Percentiles rank a stretch among this genome's conserved stretches.
These are phyloP conservation scores for Diplogelasinospora grovesii DNA, from an alignment of 495 filamentous ascomycete genomes.

Conservation along the genomic window DNA sequence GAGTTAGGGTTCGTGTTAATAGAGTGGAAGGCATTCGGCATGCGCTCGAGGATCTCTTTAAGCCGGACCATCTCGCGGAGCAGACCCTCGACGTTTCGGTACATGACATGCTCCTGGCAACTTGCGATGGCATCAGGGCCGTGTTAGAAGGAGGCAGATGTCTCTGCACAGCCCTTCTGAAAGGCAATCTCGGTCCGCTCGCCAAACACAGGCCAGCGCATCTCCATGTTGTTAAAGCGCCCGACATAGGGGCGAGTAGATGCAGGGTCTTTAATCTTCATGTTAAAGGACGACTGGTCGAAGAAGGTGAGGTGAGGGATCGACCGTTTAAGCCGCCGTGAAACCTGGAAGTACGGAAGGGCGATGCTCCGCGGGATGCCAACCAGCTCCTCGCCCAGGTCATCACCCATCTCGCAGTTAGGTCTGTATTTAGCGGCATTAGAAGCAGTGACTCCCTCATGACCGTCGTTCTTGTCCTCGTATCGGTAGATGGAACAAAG, in stretches of 20 bases:
- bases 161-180: slow-evolving; percentile 36
- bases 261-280: slow-evolving; percentile 41
- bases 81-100: slow-evolving; percentile 40
- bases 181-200: slow-evolving; percentile 46
- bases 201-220: slow-evolving; percentile 46
- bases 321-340: slow-evolving; percentile 39
- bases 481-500: slow-evolving; percentile 46
- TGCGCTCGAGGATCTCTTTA: slow-evolving; percentile 45
- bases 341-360: slow-evolving; percentile 41
- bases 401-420: slow-evolving; percentile 42
- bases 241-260: slow-evolving; percentile 41
- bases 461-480: slow-evolving; percentile 45
- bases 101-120: slow-evolving; percentile 49
- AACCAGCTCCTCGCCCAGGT: slow-evolving; percentile 41
- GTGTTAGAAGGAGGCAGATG: slow-evolving; percentile 39
- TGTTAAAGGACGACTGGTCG: slow-evolving; percentile 46
- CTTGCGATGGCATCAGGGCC: slow-evolving; percentile 39
- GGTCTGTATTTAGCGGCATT: slow-evolving; percentile 26
- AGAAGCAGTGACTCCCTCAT: slow-evolving; percentile 41
- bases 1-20: slow-evolving; percentile 46
- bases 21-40: slow-evolving; percentile 45
- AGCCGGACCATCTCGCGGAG: slow-evolving; percentile 40
- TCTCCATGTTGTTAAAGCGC: slow-evolving; percentile 44
- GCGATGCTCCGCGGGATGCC: slow-evolving; percentile 43
- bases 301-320: slow-evolving; percentile 46